Evolutionary conservation across 2,329 filamentous ascomycete species (phyloP).

Genomic region (Xylariales sp.): DNA sequence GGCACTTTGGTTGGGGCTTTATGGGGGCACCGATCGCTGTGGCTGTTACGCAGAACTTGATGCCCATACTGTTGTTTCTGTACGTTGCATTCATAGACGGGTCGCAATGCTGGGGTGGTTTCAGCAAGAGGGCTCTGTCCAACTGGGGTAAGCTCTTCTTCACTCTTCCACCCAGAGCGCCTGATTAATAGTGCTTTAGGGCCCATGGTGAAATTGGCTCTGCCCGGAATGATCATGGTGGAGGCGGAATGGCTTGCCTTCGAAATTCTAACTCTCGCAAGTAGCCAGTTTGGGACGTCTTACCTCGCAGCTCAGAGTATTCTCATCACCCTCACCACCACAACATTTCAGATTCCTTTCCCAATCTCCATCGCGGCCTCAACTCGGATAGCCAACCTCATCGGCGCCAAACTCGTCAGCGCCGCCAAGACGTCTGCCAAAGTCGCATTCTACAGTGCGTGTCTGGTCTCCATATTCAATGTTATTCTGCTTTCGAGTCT

Average conservation of each 20-base stretch:
- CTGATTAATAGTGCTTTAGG: slow-evolving; percentile 29
- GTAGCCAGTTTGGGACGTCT: slow-evolving; percentile 73
- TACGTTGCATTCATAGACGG: slow-evolving; percentile 72
- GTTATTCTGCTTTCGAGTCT: slow-evolving; percentile 63
- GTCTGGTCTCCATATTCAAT: slow-evolving; percentile 75
- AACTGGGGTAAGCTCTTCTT: slow-evolving; percentile 62
- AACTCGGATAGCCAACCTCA: slow-evolving; percentile 86
- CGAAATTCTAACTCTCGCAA: slow-evolving; percentile 80
- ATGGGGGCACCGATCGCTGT: slow-evolving; percentile 76
- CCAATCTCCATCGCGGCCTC: slow-evolving; percentile 83
- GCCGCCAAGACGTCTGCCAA: slow-evolving; percentile 77
- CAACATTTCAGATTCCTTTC: slow-evolving; percentile 90
- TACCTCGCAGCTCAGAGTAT: slow-evolving; percentile 86
- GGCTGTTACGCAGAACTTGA: slow-evolving; percentile 67
- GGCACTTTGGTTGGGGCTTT: slow-evolving; percentile 64
- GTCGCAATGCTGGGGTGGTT: slow-evolving; percentile 75
- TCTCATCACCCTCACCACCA: slow-evolving; percentile 68
- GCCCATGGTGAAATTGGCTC: slow-evolving; percentile 78
- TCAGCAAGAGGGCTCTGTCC: slow-evolving; percentile 61
- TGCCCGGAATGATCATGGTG: slow-evolving; percentile 90
- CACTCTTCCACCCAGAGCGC: too few relatives aligned
- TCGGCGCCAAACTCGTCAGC: slow-evolving; percentile 77
- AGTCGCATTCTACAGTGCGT: slow-evolving; percentile 64
- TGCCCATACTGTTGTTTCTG: slow-evolving; percentile 66
- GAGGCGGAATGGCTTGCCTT: slow-evolving; percentile 92